Evolutionary conservation across 768 basidiomycete species (phyloP), one percentile per base, ranked within the genome.

Genomic region (Lactarius akahatsu): DNA sequence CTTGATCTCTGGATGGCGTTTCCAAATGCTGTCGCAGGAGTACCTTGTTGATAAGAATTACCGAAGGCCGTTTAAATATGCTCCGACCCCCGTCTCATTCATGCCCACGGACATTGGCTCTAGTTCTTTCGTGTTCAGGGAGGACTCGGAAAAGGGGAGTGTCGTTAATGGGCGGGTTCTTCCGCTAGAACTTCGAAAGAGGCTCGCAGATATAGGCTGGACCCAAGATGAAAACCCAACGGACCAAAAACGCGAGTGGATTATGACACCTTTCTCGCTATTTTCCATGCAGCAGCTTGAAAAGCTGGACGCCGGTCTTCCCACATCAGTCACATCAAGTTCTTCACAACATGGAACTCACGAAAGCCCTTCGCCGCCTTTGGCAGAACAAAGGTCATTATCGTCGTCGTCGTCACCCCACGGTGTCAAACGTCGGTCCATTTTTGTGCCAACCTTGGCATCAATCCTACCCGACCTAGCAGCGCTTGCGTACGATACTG

Each of bases 161-260:
- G 81, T 84, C 61, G 81, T 78, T 30, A 71, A 78, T 54, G 80
- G 80, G 3, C 73, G 75, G 40, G 74, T 73, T 0, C 77, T 93
- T 15, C 90, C 91, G 3, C 69, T 80, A 16, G 90, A 92, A 70
- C 73, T 91, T 41, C 81, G 83, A 61, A 84, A 85, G 66, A 84
- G 85, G 52, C 78, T 93, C 20, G 82, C 84, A 1, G 89, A 92
- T 65, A 86, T 93, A 58, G 90, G 90, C 16, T 93, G 90, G 89
- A 82, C 80, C 5, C 81, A 87, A 45, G 86, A 89, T 36, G 82
- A 85, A 62, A 78, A 77, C 3, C 75, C 81, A 11, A 77, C 81
- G 10, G 85, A 90, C 71, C 83, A 83, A 61, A 80, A 83, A 64
- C 78, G 80, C 32, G 83, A 86, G 70, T 81, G 85, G 81, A 80